Base-by-base conservation (phyloP, 2,329 filamentous ascomycete species). In the Epichloe coenophiala region DNA sequence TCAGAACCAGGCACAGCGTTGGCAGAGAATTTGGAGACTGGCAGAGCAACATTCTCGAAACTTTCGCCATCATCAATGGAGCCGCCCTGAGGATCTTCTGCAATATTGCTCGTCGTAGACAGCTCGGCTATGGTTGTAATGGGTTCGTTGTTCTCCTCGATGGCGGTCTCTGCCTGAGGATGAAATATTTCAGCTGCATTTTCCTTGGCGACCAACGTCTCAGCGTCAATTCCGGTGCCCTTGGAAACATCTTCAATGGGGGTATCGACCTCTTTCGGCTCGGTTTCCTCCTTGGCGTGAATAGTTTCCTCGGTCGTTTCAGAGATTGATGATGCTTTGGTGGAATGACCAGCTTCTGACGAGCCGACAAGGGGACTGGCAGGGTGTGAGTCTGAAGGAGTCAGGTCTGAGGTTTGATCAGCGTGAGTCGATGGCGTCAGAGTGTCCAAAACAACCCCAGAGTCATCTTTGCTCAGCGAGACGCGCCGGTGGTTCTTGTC, bases 321-420 rank as follows among this genome's bases (percentile, higher is more conserved):
- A 5, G 79, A 83, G 11, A 83, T 61, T 0, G 80, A 83, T 0
- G 79, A 83, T 4, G 80, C 80, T 56, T 77, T 78, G 6, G 80
- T 83, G 3, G 79, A 83, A 47, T 75, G 72, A 13, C 72, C 76
- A 39, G 73, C 67, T 52, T 82, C 78, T 5, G 77, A 81, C 15
- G 70, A 71, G 19, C 66, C 66, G 43, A 72, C 71, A 21, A 74
- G 61, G 0, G 79, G 78, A 13, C 79, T 82, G 11, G 74, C 63
- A 4, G 79, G 77, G 48, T 75, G 76, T 2, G 79, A 83, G 60
- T 81, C 78, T 21, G 71, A 71, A 50, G 69, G 70, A 3, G 73
- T 71, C 45, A 73, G 64, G 33, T 73, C 69, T 3, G 73, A 74
- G 3, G 62, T 65, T 36, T 69, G 65, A 53, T 80, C 76, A n/a